Evolutionary conservation across 768 basidiomycete genomes (phyloP).

Genomic region (Boletales sp.): DNA sequence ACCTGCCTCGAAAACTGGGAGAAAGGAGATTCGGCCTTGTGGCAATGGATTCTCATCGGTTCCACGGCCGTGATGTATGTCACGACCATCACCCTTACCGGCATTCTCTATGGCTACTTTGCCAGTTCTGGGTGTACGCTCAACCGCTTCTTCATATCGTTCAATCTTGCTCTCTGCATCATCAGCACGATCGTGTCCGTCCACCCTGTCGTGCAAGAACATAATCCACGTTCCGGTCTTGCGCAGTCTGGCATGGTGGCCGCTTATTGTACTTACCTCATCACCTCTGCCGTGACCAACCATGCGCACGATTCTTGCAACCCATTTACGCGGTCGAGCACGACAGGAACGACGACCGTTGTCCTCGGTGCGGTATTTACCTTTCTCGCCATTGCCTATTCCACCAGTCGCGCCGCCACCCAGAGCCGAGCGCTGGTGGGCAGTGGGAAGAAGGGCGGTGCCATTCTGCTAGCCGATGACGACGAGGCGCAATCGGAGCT

Average conservation of each 20-base stretch:
- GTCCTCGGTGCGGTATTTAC: constrained; percentile 93
- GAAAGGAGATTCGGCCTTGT: constrained; percentile 76
- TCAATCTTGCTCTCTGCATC: constrained; percentile 82
- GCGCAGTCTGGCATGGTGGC: constrained; percentile 98
- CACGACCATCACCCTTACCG: constrained; percentile 80
- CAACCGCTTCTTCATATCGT: constrained; percentile 96
- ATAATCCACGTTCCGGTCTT: constrained; percentile 91
- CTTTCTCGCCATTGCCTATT: constrained; percentile 97
- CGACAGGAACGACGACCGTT: constrained; percentile 81
- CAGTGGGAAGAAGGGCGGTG: constrained; percentile 56
- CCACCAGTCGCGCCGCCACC: constrained; percentile 93
- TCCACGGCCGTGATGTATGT: constrained; percentile 90
- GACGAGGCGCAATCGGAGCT: constrained; percentile 61
- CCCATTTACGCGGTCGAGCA: constrained; percentile 67
- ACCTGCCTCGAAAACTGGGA: constrained; percentile 97
- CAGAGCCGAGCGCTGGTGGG: constrained; percentile 90
- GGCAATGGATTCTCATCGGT: constrained; percentile 95
- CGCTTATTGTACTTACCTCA: constrained; percentile 93
- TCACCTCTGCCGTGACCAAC: constrained; percentile 91
- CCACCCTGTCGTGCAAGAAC: constrained; percentile 83
- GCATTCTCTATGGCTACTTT: constrained; percentile 89
- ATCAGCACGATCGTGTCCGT: constrained; percentile 80
- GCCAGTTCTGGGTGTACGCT: constrained; percentile 80
- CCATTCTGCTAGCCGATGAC: constrained; percentile 60
- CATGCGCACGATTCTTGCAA: constrained; percentile 87